These are phyloP conservation scores for Millerozyma miso DNA, from an alignment of 805 yeast species.

Conservation along the genomic window DNA sequence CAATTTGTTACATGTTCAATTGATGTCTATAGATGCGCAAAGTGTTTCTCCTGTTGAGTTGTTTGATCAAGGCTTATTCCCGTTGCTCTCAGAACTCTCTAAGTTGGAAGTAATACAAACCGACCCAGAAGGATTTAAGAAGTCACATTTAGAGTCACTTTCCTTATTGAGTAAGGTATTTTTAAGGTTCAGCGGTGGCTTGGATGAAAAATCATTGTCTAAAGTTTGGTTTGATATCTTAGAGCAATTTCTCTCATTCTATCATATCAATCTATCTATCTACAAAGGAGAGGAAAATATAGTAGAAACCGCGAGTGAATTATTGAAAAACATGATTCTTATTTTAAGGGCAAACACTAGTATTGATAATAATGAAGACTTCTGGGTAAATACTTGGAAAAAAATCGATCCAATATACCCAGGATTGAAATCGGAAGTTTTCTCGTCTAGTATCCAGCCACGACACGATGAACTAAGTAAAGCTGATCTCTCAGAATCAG, in stretches of 20 bases:
- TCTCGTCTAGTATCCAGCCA: neutral
- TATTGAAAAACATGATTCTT: conserved; percentile 39
- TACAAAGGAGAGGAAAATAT: conserved; percentile 12
- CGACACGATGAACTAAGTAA: too few species aligned
- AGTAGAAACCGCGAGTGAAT: conserved; percentile 33
- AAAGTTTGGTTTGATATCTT: conserved; percentile 33
- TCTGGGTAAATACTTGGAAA: conserved; percentile 33
- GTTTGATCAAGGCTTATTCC: conserved; percentile 72
- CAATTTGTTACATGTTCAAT: conserved; percentile 49
- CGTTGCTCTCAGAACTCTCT: conserved; percentile 62
- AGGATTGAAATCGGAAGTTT: conserved; percentile 18
- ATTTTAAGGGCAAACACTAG: conserved; percentile 28
- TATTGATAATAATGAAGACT: conserved; percentile 18
- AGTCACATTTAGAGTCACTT: conserved; percentile 65
- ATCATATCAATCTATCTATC: conserved; percentile 16
- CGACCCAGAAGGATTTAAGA: conserved; percentile 59
- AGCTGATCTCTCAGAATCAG: too few species aligned
- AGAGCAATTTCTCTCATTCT: conserved; percentile 26
- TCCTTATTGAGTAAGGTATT: conserved; percentile 59
- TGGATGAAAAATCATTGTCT: conserved; percentile 18
- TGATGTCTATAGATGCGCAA: conserved; percentile 39
- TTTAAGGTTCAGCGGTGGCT: conserved; percentile 27
- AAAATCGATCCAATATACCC: conserved; percentile 27
- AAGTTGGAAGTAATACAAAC: conserved; percentile 57
- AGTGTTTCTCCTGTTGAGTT: conserved; percentile 49